Evolutionary conservation across 345 rosid species (phyloP), one percentile per base, ranked within the genome.

Genomic region (Aegle marmelos): DNA sequence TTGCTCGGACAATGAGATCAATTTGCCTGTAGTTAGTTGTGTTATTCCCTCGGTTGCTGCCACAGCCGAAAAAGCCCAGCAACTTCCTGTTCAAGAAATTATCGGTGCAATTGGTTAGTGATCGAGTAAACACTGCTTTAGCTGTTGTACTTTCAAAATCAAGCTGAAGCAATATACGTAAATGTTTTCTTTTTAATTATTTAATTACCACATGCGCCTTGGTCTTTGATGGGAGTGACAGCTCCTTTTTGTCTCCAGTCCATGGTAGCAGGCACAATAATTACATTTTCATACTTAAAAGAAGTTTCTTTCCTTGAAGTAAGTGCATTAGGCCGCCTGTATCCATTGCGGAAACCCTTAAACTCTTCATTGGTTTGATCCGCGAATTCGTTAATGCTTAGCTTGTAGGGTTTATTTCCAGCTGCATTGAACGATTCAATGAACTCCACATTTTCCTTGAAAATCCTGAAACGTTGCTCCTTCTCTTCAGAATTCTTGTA

Each of bases 221-320:
- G 91, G 79, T 81, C 57, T 73, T 87, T 87, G 28, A 89, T 69
- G n/a, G 83, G 59, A 27, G 83, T 83, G 28, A 89, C 88, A 59
- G 87, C 91, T 69, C 88, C 91, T 56, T 82, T 82, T 14, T 82
- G 75, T 68, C 91, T 83, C 90, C 90, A 85, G 27, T 89, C 90
- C 78, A 87, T 73, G 53, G 60, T 68, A 11, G 74, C 53, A 0
- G 90, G 89, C 56, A 87, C 80, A 4, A 16, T 24, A 8, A 84
- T 82, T 16, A 81, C 83, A 74, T 86, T 83, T 53, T 76, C 84
- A 25, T 85, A 85, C 84, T 76, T 85, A 48, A 83, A 80, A 14
- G 76, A 7, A n/a, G 72, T 28, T 57, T 21, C 58, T 67, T 68
- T 61, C 24, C 36, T 36, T 14, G 70, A n/a, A 45, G 31, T 4